phyloP scores from a whole-genome alignment of 2,329 filamentous ascomycete genomes.

The Chaetomiaceae sp. region DNA sequence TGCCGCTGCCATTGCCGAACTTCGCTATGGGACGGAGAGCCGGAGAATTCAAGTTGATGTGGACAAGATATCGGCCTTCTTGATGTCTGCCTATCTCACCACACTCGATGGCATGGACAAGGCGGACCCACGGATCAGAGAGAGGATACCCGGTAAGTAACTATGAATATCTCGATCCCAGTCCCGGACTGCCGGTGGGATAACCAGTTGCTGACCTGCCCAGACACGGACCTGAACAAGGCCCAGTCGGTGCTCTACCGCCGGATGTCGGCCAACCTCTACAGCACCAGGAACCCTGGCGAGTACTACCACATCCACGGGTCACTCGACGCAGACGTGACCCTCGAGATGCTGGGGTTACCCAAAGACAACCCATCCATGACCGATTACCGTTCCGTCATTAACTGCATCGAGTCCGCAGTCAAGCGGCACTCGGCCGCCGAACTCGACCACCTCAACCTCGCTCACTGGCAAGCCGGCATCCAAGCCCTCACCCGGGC shows the following conservation, averaged over 20 bases:
- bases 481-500: constrained; percentile 53
- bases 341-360: constrained; percentile 63
- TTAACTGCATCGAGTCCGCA: constrained; percentile 52
- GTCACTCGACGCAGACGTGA: constrained; percentile 64
- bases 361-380: constrained; percentile 55
- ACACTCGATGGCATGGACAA: constrained; percentile 49
- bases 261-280: constrained; percentile 66
- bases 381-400: constrained; percentile 53
- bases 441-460: constrained; percentile 55
- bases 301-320: constrained; percentile 72
- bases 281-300: constrained; percentile 58
- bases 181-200: constrained; percentile 18
- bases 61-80: constrained; percentile 47
- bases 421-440: constrained; percentile 48
- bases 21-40: constrained; percentile 39
- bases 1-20: constrained; percentile 53
- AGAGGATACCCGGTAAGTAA: constrained; percentile 29
- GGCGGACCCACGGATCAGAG: constrained; percentile 40
- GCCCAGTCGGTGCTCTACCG: constrained; percentile 68
- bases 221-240: constrained; percentile 64
- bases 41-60: constrained; percentile 45
- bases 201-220: constrained; percentile 22
- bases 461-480: constrained; percentile 51
- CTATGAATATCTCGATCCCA: constrained; percentile 6
- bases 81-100: constrained; percentile 53